phyloP scores from a whole-genome alignment of 805 yeast genomes.

The Metschnikowia peoriensis region DNA sequence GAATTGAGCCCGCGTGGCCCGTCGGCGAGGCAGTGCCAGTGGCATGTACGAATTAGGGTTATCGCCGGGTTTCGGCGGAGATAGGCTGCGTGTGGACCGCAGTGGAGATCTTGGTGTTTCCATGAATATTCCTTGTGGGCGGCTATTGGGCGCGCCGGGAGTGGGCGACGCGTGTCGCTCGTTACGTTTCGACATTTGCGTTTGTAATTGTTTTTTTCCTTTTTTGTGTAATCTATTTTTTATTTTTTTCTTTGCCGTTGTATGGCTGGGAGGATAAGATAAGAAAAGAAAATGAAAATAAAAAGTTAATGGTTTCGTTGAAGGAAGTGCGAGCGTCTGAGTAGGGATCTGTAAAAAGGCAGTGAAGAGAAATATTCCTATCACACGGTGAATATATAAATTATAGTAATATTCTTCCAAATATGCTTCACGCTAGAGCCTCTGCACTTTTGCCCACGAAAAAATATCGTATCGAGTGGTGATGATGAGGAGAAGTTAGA shows the following conservation, averaged over 20 bases:
- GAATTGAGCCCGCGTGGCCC: slow-evolving; percentile 49
- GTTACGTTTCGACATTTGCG: slow-evolving; percentile 1
- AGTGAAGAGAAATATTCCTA: too few relatives aligned
- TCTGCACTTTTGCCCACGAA: too few relatives aligned
- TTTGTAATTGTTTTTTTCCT: neutral
- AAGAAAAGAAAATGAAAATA: too few relatives aligned
- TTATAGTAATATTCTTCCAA: too few relatives aligned
- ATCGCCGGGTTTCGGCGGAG: slow-evolving; percentile 38
- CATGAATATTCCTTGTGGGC: neutral
- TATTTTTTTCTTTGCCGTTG: neutral
- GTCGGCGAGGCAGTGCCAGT: slow-evolving; percentile 47
- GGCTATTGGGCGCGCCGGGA: neutral
- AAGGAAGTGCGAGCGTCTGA: too few relatives aligned
- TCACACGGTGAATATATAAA: too few relatives aligned
- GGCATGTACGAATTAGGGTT: slow-evolving; percentile 24
- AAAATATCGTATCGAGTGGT: neutral
- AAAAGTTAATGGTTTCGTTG: too few relatives aligned
- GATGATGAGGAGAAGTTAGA: neutral
- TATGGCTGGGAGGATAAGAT: too few relatives aligned
- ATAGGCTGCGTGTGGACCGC: slow-evolving; percentile 36
- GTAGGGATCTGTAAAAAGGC: too few relatives aligned
- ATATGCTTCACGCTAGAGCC: too few relatives aligned
- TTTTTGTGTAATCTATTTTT: neutral
- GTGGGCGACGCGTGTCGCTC: slow-evolving; percentile 6
- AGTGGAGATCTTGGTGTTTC: slow-evolving; percentile 44